Percentiles rank a stretch among this genome's conserved stretches.
Conservation (phyloP, 805 yeast genomes). For the Saccharomycopsis sp. region DNA sequence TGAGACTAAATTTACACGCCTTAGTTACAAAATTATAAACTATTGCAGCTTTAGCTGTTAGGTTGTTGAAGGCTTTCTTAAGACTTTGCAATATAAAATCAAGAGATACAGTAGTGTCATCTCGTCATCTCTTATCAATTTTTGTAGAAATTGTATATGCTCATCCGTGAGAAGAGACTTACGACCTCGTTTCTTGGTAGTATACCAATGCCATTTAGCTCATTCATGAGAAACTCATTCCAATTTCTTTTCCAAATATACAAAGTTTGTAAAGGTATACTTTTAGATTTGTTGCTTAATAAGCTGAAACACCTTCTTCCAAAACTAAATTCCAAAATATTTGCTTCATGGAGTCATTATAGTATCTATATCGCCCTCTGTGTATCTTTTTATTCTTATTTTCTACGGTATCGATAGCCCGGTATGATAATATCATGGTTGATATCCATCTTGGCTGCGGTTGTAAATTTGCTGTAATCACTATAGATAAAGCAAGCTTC, state of each 20-base stretch:
- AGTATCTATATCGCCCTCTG: background rate
- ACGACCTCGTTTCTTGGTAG: background rate
- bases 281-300: too few relatives aligned
- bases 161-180: background rate
- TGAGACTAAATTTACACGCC: background rate
- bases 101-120: conserved; percentile 2
- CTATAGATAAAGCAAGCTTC: too few relatives aligned
- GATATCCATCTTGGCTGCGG: too few relatives aligned
- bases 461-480: too few relatives aligned
- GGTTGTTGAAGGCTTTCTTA: background rate
- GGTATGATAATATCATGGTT: too few relatives aligned
- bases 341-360: too few relatives aligned
- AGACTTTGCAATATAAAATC: background rate
- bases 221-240: background rate
- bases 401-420: too few relatives aligned
- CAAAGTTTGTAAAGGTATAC: background rate
- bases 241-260: too few relatives aligned
- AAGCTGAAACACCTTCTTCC: too few relatives aligned
- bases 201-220: background rate
- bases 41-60: background rate
- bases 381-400: background rate
- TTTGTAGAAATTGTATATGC: background rate
- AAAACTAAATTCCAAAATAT: too few relatives aligned
- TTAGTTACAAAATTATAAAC: background rate
- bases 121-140: background rate